Evolutionary conservation across 108 stramenopile genomes (phyloP).

Genomic region (Epithemia pelagica): DNA sequence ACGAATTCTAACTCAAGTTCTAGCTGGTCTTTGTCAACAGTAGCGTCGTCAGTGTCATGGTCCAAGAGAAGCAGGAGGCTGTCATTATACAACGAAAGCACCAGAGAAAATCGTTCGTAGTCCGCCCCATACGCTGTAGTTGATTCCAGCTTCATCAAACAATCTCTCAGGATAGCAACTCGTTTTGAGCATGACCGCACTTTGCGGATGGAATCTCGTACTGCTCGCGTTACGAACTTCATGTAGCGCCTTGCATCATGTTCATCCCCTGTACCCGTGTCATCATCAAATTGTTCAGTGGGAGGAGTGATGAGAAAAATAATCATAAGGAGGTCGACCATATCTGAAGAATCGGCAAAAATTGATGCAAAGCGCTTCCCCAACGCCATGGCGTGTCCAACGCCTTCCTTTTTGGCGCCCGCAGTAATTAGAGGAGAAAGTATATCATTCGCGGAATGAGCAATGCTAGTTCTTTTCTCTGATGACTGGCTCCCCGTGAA

Average conservation of each 20-base stretch:
- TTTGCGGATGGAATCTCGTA: not conserved
- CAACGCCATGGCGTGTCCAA: not conserved
- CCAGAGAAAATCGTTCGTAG: conserved; percentile 56
- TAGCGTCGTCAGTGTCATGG: conserved; percentile 17
- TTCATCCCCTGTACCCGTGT: not conserved
- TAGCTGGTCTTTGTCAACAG: conserved; percentile 23
- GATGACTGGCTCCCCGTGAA: not conserved
- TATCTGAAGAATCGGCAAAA: conserved; percentile 10
- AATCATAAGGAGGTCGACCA: conserved; percentile 17
- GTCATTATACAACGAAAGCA: conserved; percentile 51
- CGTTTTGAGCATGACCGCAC: conserved; percentile 23
- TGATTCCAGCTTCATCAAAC: conserved; percentile 32
- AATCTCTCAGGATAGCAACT: conserved; percentile 33
- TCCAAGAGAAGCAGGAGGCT: conserved; percentile 15
- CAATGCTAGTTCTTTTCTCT: not conserved
- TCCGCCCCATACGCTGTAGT: conserved; percentile 21
- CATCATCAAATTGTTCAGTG: not conserved
- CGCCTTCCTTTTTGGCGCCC: conserved; percentile 3
- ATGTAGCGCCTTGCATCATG: not conserved
- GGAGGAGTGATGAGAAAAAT: conserved; percentile 12
- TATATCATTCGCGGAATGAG: not conserved
- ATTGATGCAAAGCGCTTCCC: conserved; percentile 7
- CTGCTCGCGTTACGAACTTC: not conserved
- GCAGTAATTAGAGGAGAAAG: conserved; percentile 5
- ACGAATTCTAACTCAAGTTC: conserved; percentile 45